Base-by-base conservation (phyloP, 331 rosid species). In the Pyracantha coccinea region DNA sequence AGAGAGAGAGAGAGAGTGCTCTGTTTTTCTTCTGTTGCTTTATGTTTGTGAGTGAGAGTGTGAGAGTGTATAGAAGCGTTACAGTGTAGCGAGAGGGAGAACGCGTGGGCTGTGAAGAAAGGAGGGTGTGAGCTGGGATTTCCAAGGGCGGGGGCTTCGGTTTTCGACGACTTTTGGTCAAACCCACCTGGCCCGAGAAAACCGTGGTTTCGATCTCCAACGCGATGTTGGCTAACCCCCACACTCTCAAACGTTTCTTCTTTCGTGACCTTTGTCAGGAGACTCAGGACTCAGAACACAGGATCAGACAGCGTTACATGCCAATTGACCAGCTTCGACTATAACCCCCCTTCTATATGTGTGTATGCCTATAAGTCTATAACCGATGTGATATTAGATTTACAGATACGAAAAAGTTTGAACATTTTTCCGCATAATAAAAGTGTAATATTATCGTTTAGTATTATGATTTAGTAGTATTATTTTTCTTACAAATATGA, bases 171-270 rank as follows among this genome's bases (percentile, higher is more conserved):
- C 32, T 71, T 41, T 55, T 69, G 86, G 97, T 92, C 97, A 92
- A 92, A 84, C 82, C 82, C 86, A 73, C 90, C 77, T 72, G 85
- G 79, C 91, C 96, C 97, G 92, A 92, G 93, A 92, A 90, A 90
- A 88, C 89, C 90, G 91, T 92, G 94, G 91, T 83, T 82, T 66
- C 66, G 83, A 45, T 76, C 41, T 82, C 93, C 97, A 85, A 89
- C 38, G 93, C 86, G 70, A 3, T 25, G 23, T 17, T 50, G 66
- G 64, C 72, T 21, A 69, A 45, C 29, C 38, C 33, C 32, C 41
- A 57, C 27, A 66, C 14, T 38, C 29, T 53, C 55, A 27, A 55
- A 41, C 58, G 38, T 7, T 11, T 14, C 68, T 9, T 64, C 50
- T 20, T 45, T 35, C 29, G 62, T 63, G 32, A 27, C 19, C 27